Base-by-base conservation (phyloP, 2,329 filamentous ascomycete genomes). In the Cladosporium sp. region DNA sequence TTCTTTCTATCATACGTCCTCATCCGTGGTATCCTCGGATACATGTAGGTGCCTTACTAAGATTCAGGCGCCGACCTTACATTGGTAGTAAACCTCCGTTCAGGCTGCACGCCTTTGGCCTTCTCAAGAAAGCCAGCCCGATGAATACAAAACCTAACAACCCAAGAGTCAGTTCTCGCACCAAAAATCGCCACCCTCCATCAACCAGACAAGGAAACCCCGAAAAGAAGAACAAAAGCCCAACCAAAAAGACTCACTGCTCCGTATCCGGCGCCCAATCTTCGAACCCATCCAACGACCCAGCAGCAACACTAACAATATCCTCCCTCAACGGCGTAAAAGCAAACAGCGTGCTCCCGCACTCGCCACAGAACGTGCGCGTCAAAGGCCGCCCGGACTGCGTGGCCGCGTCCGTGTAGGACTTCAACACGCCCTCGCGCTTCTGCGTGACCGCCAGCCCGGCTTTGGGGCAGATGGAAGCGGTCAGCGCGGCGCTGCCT, bases 341-440 rank as follows among this genome's bases (percentile, higher is more conserved):
- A 13, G 55, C 55, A 43, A 60, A 59, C 2, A 60, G 40, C 20
- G 52, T 57, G 30, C 46, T 68, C 13, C 71, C 70, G 56, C 70
- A 72, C 9, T 55, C 65, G 13, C 56, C 53, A 53, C 74, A 76
- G 52, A 76, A 77, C 40, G 61, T 68, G 40, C 73, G 60, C 25
- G 57, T 57, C 3, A 77, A 60, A 2, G 61, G 62, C 20, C 69
- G 73, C 12, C 74, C 74, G 46, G 71, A 74, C 16, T 62, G 55
- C 3, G 72, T 76, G 9, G 64, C 60, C 11, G 56, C 62, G 53
- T 77, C 73, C 7, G 56, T 55, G 48, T 71, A 77, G 15, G 55
- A 54, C 48, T 69, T 74, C 53, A 76, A 50, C 2, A 67, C 65
- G n/a, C n/a, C n/a, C 29, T 71, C 64, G 6, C 63, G 59, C 38